Conservation (phyloP, 768 basidiomycete genomes). For the Xerocomus spinulosus region DNA sequence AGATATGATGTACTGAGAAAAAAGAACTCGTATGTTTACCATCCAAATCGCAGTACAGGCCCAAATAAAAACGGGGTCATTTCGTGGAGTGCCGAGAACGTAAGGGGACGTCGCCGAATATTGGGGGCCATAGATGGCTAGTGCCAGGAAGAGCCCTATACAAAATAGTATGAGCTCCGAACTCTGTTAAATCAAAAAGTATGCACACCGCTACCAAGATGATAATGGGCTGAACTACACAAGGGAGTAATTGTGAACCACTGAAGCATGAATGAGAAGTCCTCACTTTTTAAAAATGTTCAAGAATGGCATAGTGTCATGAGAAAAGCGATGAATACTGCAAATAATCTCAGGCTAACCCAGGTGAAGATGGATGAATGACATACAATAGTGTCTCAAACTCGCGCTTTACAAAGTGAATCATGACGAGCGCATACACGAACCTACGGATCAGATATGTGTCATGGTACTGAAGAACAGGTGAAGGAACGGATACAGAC, state of each 20-base stretch:
- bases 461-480: background rate
- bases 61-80: conserved; percentile 64
- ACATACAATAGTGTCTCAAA: conserved; percentile 85
- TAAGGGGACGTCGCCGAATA: conserved; percentile 65
- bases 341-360: background rate
- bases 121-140: conserved; percentile 75
- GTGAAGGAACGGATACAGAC: conserved; percentile 33
- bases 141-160: conserved; percentile 68
- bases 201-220: conserved; percentile 59
- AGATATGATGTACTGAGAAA: background rate
- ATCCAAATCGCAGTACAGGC: conserved; percentile 65
- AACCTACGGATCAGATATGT: conserved; percentile 39
- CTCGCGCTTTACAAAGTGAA: conserved; percentile 91
- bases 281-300: conserved; percentile 89
- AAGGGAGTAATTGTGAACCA: background rate
- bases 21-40: conserved; percentile 44
- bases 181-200: background rate
- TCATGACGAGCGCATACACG: conserved; percentile 68
- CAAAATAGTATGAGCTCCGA: conserved; percentile 1
- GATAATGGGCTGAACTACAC: conserved; percentile 83
- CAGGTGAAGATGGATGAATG: background rate
- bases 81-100: conserved; percentile 56
- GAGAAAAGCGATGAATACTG: conserved; percentile 92
- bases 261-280: background rate
- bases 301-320: conserved; percentile 84